Evolutionary conservation across 2,329 filamentous ascomycete species (phyloP), one percentile per base, ranked within the genome.

Genomic region (Tympanopsis confertula): DNA sequence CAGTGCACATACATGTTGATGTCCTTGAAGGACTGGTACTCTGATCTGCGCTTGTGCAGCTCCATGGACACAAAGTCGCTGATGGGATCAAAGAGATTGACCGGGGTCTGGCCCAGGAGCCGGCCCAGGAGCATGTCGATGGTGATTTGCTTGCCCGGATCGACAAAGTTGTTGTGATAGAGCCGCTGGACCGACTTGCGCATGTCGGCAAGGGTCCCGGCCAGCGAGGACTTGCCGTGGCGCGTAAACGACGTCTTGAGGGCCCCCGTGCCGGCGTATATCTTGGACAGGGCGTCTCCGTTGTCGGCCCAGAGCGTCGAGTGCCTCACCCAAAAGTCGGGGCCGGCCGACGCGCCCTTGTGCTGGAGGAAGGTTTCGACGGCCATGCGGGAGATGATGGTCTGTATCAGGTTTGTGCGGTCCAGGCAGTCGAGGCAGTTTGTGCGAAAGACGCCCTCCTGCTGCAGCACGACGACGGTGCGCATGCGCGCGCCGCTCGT

Each of bases 341-440:
- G 73, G 5, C 71, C 68, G 1, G 84, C 80, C 43, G 67, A 69
- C 45, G 86, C 77, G 18, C 70, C 72, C 42, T 81, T 71, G 47
- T 94, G 86, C 13, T 63, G 61, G 3, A 98, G 63, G 49, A 96
- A 96, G 0, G 81, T 68, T 54, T 94, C 86, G 15, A 95, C 68
- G 0, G 87, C 86, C 82, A 95, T 88, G 50, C 87, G 83, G 40
- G 88, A 95, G 49, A 98, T 84, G 45, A 96, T 85, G 1, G 88
- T 94, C 60, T 98, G 91, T 19, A 98, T 87, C 19, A 96, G 67
- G 53, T 98, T 98, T 5, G 91, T 98, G 41, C 91, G 78, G 56
- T 98, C 91, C 33, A 98, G 66, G 54, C 91, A 98, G 56, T 98
- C 91, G 18, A 98, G 68, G 55, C 91, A 98, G 50, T 98, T 98